These are phyloP conservation scores for Coemansia sp. DNA, from an alignment of 192 early-diverging fungal genomes.

Conservation along the genomic window DNA sequence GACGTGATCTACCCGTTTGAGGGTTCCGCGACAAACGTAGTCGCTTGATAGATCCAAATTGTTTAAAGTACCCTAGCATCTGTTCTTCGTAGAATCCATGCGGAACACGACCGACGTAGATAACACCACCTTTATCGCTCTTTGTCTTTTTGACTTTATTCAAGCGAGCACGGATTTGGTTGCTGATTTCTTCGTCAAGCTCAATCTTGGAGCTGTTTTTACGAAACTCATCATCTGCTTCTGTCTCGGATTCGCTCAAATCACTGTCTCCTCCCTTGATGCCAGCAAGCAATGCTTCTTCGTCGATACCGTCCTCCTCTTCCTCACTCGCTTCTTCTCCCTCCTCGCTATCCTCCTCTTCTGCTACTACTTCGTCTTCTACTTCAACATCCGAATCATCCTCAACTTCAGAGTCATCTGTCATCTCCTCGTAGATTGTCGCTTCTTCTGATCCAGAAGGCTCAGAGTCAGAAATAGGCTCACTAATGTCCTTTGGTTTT, in stretches of 20 bases:
- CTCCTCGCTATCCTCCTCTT: conserved; percentile 17
- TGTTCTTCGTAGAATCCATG: conserved; percentile 95
- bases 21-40: conserved; percentile 85
- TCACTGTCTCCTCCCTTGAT: conserved; percentile 44
- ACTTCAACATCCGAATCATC: conserved; percentile 16
- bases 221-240: conserved; percentile 21
- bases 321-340: conserved; percentile 25
- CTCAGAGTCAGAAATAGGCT: conserved; percentile 5
- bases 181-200: conserved; percentile 20
- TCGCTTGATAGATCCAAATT: conserved; percentile 83
- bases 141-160: conserved; percentile 10
- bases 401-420: conserved; percentile 45
- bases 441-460: conserved; percentile 41
- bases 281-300: conserved; percentile 44
- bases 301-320: conserved; percentile 28
- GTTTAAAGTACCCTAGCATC: conserved; percentile 87
- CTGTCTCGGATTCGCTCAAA: conserved; percentile 27
- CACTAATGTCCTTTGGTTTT: conserved; percentile 7
- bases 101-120: conserved; percentile 91
- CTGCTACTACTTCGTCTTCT: conserved; percentile 7
- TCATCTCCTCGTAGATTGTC: conserved; percentile 44
- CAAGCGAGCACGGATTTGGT: conserved; percentile 9
- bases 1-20: conserved; percentile 88
- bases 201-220: conserved; percentile 15
- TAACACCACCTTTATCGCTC: conserved; percentile 56